Evolutionary conservation across 2,329 filamentous ascomycete species (phyloP), one percentile per base, ranked within the genome.

Genomic region (Ophiocordyceps sinensis): DNA sequence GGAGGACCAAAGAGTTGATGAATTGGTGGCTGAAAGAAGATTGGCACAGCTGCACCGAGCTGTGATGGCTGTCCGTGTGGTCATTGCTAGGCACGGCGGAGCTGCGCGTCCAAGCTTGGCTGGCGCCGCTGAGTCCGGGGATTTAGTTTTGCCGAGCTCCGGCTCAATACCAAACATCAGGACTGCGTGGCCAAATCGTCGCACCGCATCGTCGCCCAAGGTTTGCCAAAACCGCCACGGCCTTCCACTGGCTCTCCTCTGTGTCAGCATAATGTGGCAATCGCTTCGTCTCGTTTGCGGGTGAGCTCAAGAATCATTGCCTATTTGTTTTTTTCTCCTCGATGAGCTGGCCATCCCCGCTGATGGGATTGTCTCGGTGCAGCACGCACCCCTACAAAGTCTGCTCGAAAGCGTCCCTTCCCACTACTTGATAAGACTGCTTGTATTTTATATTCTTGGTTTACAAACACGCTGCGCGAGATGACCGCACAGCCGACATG

Each of bases 41-140:
- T 17, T n/a, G 36, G 19, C 19, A 12, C 30, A 30, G 31, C 29
- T 36, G 34, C 21, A 36, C 51, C 49, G 51, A 59, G 57, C 58
- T 61, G 47, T n/a, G n/a, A n/a, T n/a, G n/a, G n/a, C n/a, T n/a
- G n/a, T n/a, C n/a, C n/a, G n/a, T n/a, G n/a, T 46, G 48, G 49
- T 46, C 48, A 49, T 50, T 37, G 38, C 53, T 51, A 61, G 58
- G 58, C 58, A 61, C 55, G 45, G 50, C 52, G 49, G 50, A 60
- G 57, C 58, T 61, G 57, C 58, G 58, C 58, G 58, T 61, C 57
- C 23, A 48, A 60, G 57, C 55, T 59, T 26, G 2, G 26, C 13
- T 28, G 23, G 38, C 36, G 43, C 41, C 36, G 43, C 41, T 38
- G 28, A 40, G 36, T 35, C 32, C 56, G 56, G 56, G 44, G 17